Evolutionary conservation across 495 filamentous ascomycete genomes (phyloP), one percentile per base, ranked within the genome.

Genomic region (Xylaria venustula): DNA sequence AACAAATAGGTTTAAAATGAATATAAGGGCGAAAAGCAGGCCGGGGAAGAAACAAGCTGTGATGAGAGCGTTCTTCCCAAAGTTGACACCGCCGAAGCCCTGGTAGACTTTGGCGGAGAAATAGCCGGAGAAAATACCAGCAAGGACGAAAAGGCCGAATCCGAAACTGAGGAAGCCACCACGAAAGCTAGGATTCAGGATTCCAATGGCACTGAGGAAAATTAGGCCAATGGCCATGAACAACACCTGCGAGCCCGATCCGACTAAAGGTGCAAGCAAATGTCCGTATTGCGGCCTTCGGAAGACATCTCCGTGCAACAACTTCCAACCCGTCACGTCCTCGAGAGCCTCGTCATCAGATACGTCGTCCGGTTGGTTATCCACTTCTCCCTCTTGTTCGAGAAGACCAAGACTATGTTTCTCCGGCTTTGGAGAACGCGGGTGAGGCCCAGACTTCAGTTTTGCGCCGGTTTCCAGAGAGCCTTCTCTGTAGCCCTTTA

Each of bases 261-360:
- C 93, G 26, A 96, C 82, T 12, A 97, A 77, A 1, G 93, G 92
- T 3, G 92, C 93, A 28, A 97, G 85, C 1, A 96, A 80, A 26
- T 86, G 83, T 42, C 90, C 90, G 70, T 88, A 85, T 12, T 81
- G 70, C 3, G 93, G 93, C 20, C 88, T 74, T 20, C 92, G 85
- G 77, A 97, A 97, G n/a, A 96, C 90, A 72, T 97, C 93, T 15
- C 86, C 91, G 67, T 97, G 93, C n/a, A 96, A 81, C 20, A 96
- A 79, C 69, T 97, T 97, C 93, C 93, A 97, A 40, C 93, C 93
- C 19, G 90, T 91, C 34, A 90, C 81, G 64, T 97, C 93, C 64
- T 97, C 93, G 2, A 91, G 71, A 5, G 78, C 72, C 62, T 96
- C 92, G 1, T 92, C 93, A 56, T 93, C 91, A 14, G 85, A 88